Evolutionary conservation across 1,284 basidiomycete genomes (phyloP).

Genomic region (Anthracocystis walkeri): DNA sequence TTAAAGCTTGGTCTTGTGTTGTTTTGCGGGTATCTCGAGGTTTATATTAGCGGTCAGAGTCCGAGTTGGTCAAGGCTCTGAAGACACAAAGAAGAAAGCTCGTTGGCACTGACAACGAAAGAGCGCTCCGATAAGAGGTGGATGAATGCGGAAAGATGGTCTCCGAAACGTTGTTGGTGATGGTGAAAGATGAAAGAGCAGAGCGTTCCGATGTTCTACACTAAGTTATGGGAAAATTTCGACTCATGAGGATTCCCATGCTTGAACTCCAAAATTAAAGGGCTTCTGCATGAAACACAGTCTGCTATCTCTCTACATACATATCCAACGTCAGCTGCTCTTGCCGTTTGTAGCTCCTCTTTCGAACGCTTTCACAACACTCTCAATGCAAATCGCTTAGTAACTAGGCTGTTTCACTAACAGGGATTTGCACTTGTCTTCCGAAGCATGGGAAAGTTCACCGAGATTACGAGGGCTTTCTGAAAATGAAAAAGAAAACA

Average conservation of each 20-base stretch:
- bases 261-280: not conserved
- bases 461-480: not conserved
- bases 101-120: conserved; percentile 11
- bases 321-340: not conserved
- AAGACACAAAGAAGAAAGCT: not conserved
- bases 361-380: no score
- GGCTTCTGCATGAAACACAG: not conserved
- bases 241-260: not conserved
- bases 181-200: not conserved
- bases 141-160: no score
- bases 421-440: no score
- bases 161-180: no score
- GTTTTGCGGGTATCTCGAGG: not conserved
- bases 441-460: no score
- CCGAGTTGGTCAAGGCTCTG: no score
- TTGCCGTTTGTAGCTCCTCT: no score
- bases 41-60: not conserved
- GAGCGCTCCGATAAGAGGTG: not conserved
- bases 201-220: not conserved
- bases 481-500: not conserved
- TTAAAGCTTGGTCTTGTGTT: not conserved
- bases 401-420: no score
- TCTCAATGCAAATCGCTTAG: no score
- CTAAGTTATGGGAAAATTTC: not conserved
- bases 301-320: not conserved